Evolutionary conservation across 192 early-diverging fungal genomes (phyloP).

Genomic region (Dimargaris xerosporica): DNA sequence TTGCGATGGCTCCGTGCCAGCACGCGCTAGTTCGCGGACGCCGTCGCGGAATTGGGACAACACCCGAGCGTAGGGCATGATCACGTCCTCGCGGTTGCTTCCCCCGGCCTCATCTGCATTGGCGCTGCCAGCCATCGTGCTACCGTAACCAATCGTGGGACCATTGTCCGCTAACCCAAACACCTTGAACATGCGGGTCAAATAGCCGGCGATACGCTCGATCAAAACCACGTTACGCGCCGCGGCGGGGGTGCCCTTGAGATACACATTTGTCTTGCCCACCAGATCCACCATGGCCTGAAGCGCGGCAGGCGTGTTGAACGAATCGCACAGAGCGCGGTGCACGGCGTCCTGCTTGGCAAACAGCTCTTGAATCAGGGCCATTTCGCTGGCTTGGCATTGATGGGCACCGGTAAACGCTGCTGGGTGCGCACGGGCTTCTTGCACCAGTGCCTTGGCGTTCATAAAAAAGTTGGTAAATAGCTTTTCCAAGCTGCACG

Average conservation of each 20-base stretch:
- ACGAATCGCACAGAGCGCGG: slow-evolving; percentile 75
- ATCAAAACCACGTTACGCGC: slow-evolving; percentile 52
- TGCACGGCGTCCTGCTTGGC: slow-evolving; percentile 61
- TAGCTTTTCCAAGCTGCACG: slow-evolving; percentile 52
- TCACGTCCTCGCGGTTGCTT: slow-evolving; percentile 33
- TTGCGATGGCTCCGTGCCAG: slow-evolving; percentile 27
- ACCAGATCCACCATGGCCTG: slow-evolving; percentile 65
- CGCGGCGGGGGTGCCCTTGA: slow-evolving; percentile 38
- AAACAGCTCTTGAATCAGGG: slow-evolving; percentile 44
- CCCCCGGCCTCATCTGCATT: slow-evolving; percentile 20
- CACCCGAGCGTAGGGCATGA: slow-evolving; percentile 64
- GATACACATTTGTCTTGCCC: slow-evolving; percentile 63
- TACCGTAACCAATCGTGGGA: slow-evolving; percentile 52
- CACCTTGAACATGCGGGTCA: slow-evolving; percentile 62
- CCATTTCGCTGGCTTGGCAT: slow-evolving; percentile 50
- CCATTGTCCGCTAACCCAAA: slow-evolving; percentile 69
- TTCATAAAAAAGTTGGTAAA: slow-evolving; percentile 87
- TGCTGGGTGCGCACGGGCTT: slow-evolving; percentile 32
- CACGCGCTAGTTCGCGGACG: slow-evolving; percentile 57
- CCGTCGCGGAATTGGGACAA: slow-evolving; percentile 81
- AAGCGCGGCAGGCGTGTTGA: slow-evolving; percentile 79
- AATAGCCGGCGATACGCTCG: slow-evolving; percentile 61
- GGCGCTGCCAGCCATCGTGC: slow-evolving; percentile 18
- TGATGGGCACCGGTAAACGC: slow-evolving; percentile 57
- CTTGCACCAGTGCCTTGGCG: slow-evolving; percentile 57